A percentile compares a stretch with the other conserved stretches of the same genome.
Evolutionary conservation across 1,284 basidiomycete genomes (phyloP).

Genomic region (Melampsora abietis-canadensis): DNA sequence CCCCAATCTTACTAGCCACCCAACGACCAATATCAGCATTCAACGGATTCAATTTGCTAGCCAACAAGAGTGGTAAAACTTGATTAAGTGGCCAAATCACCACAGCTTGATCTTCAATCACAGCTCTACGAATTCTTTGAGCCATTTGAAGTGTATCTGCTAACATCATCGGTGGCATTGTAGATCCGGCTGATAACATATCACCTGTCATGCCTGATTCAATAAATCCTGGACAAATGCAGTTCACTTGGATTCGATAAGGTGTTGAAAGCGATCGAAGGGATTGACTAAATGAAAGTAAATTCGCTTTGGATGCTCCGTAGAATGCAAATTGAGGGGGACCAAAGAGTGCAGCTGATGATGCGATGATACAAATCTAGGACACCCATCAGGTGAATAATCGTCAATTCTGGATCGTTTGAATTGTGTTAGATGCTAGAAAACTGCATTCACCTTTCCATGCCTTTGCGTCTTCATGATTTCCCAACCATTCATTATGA

Average conservation of each 20-base stretch:
- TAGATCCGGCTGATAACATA: conserved; percentile 37
- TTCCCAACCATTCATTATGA: conserved; percentile 40
- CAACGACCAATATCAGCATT: conserved; percentile 31
- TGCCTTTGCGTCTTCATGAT: conserved; percentile 34
- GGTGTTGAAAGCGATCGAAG: conserved; percentile 27
- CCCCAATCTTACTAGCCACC: conserved; percentile 38
- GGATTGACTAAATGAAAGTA: conserved; percentile 24
- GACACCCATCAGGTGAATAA: no score
- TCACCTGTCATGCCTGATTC: conserved; percentile 35
- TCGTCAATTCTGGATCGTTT: not conserved
- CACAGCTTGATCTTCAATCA: conserved; percentile 15
- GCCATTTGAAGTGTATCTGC: conserved; percentile 29
- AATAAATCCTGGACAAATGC: conserved; percentile 40
- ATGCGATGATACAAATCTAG: conserved; percentile 41
- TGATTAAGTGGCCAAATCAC: conserved; percentile 40
- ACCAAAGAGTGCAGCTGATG: conserved; percentile 4
- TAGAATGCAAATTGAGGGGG: conserved; percentile 40
- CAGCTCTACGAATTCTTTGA: conserved; percentile 23
- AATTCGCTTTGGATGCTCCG: conserved; percentile 33
- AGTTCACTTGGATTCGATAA: conserved; percentile 25
- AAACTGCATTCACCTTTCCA: conserved; percentile 25
- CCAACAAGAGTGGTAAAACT: conserved; percentile 16
- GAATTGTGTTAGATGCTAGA: not conserved
- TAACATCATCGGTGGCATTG: conserved; percentile 12
- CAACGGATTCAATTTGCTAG: conserved; percentile 27